Evolutionary conservation across 257 asterid genomes (phyloP), one percentile per base, ranked within the genome.

Genomic region (Prunella vulgaris): DNA sequence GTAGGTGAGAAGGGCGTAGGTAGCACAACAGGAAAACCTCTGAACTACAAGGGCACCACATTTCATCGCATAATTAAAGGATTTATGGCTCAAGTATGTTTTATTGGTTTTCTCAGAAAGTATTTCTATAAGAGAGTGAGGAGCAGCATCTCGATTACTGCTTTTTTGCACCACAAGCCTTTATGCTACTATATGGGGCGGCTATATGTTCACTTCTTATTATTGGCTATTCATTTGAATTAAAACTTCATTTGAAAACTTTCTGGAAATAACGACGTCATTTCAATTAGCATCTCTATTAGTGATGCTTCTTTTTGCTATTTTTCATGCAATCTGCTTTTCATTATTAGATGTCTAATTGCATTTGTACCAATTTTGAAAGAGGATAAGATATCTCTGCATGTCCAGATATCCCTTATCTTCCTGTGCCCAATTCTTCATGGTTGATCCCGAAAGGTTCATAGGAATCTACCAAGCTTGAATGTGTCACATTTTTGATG

Each of bases 51-150:
- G 82, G 96, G 98, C 71, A 74, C 90, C 61, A 70, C 83, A 37
- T 91, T 94, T 77, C 99, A 94, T 69, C 97, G 97, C 79, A 87
- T 94, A 68, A 89, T 94, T 54, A 89, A 83, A 79, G 99, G 96
- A 70, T 94, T 94, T 81, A 94, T 94, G 99, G 96, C 93, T 20
- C 97, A 91, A 78, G 99, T 94, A 84, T 85, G 87, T 74, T 71
- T 60, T 24, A 52, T 64, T 38, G 49, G 58, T 64, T 37, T 54
- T 52, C 49, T 73, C 69, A 53, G 51, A 9, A 42, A 40, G 40
- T 32, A 15, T 35, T 17, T 12, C 57, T 37, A n/a, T 1, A 12
- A n/a, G 37, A 73, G 33, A 32, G 69, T n/a, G n/a, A 18, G 60
- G 7, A 35, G 69, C 15, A 56, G 20, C 27, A 74, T 77, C 21